These are phyloP conservation scores for Phytophthora sansomeana DNA, from an alignment of 352 stramenopile species.

Conservation along the genomic window DNA sequence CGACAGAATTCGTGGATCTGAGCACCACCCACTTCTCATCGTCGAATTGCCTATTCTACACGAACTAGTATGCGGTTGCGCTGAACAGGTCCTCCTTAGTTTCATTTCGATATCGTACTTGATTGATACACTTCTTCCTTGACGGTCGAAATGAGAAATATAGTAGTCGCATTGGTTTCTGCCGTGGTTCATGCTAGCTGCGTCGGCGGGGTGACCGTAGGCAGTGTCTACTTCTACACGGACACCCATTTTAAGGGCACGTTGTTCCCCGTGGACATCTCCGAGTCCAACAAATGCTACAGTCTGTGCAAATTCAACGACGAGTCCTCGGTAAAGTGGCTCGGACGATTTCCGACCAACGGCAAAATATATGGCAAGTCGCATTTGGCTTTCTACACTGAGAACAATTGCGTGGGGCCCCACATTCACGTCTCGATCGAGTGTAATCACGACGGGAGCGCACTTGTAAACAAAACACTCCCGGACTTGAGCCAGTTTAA, in stretches of 20 bases:
- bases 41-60: too few species aligned
- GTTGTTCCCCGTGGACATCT: constrained; percentile 9
- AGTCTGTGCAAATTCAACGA: constrained; percentile 9
- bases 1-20: too few species aligned
- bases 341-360: not conserved
- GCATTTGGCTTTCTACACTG: constrained; percentile 7
- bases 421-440: constrained; percentile 6
- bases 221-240: constrained; percentile 12
- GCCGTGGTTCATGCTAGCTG: not conserved
- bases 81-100: too few species aligned
- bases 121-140: too few species aligned
- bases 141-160: too few species aligned
- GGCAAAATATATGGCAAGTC: constrained; percentile 6
- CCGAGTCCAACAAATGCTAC: constrained; percentile 3
- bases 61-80: too few species aligned
- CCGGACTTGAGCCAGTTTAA: not conserved
- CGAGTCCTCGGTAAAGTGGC: constrained; percentile 1
- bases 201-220: not conserved
- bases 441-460: not conserved
- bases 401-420: constrained; percentile 6
- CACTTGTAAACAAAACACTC: not conserved
- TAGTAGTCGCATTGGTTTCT: not conserved
- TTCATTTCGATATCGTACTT: too few species aligned
- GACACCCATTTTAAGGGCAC: constrained; percentile 1
- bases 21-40: too few species aligned